These are phyloP conservation scores for Solanum pinnatisectum DNA, from an alignment of 257 asterid species.

Conservation along the genomic window DNA sequence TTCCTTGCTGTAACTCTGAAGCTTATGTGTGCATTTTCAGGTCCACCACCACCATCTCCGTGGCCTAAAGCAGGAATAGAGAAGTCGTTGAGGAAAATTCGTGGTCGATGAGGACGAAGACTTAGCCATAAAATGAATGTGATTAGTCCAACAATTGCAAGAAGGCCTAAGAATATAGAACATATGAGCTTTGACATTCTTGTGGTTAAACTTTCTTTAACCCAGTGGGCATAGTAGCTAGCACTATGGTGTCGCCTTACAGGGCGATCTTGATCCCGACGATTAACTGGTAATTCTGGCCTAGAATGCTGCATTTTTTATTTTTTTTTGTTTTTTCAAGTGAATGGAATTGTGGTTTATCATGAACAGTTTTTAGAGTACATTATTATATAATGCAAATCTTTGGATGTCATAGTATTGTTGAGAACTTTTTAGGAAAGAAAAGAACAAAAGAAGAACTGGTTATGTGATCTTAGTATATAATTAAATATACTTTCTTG, in stretches of 20 bases:
- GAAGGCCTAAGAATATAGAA: constrained; percentile 48
- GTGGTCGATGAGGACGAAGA: constrained; percentile 89
- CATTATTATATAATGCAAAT: not conserved
- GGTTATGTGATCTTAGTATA: not conserved
- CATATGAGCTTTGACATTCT: constrained; percentile 65
- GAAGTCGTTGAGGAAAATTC: constrained; percentile 51
- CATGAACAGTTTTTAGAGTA: not conserved
- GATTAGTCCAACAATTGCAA: constrained; percentile 53
- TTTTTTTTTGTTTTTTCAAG: not conserved
- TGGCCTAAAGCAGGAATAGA: constrained; percentile 39
- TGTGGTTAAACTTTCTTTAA: constrained; percentile 69
- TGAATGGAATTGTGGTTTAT: not conserved
- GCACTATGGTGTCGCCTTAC: constrained; percentile 53
- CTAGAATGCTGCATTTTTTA: constrained; percentile 16
- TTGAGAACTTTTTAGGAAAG: not conserved
- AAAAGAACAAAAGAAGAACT: not conserved
- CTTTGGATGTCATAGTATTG: not conserved
- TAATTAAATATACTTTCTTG: not conserved
- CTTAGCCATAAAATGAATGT: constrained; percentile 83
- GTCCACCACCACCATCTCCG: constrained; percentile 18
- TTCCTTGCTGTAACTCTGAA: constrained; percentile 71
- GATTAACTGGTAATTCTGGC: constrained; percentile 20
- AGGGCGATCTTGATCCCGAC: constrained; percentile 9
- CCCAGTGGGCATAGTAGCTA: constrained; percentile 67
- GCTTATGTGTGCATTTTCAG: constrained; percentile 26